Evolutionary conservation across 1,139 yeast genomes (phyloP).

Genomic region (Blastobotrys buckinghamii): DNA sequence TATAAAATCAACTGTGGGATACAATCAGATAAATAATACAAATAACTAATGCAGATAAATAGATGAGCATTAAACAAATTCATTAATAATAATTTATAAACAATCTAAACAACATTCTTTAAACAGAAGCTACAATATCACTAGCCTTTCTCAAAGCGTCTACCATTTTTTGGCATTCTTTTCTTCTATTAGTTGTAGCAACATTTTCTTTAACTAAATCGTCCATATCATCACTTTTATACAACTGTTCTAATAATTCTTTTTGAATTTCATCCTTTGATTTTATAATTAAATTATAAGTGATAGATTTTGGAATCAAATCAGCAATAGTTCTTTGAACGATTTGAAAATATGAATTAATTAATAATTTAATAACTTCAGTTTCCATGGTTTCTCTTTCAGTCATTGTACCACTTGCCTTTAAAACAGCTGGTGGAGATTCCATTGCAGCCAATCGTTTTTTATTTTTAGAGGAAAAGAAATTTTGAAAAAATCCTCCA

Average conservation of each 20-base stretch:
- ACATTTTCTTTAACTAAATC: constrained; percentile 90
- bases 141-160: constrained; percentile 86
- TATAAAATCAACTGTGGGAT: no score
- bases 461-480: constrained; percentile 87
- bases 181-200: constrained; percentile 85
- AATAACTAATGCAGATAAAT: no score
- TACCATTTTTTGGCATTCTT: constrained; percentile 92
- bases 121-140: constrained; percentile 65
- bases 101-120: no score
- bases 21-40: no score
- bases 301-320: constrained; percentile 89
- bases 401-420: constrained; percentile 91
- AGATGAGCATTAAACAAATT: no score
- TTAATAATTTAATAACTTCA: constrained; percentile 88
- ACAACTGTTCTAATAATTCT: constrained; percentile 80
- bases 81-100: no score
- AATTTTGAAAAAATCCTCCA: constrained; percentile 90
- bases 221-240: constrained; percentile 70
- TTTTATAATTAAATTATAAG: constrained; percentile 68
- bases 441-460: constrained; percentile 94
- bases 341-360: constrained; percentile 82
- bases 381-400: constrained; percentile 96
- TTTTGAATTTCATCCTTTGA: constrained; percentile 90
- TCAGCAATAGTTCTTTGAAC: constrained; percentile 93
- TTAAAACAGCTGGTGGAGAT: constrained; percentile 90